These are phyloP conservation scores for Diutina neorugosa DNA, from an alignment of 1,139 yeast species.

Conservation along the genomic window DNA sequence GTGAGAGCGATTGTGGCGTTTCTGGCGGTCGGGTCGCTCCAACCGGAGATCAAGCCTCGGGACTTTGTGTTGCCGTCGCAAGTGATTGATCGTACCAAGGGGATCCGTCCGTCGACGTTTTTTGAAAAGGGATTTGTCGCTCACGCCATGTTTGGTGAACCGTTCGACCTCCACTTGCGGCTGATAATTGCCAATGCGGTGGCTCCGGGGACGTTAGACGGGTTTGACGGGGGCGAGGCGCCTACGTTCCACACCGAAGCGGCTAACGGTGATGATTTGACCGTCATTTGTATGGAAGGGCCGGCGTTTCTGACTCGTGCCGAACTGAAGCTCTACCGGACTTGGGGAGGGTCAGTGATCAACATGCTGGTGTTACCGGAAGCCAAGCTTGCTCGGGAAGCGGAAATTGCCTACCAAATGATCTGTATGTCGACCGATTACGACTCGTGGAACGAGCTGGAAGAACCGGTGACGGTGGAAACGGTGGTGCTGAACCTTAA, in stretches of 20 bases:
- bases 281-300: constrained; percentile 96
- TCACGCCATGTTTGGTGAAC: constrained; percentile 96
- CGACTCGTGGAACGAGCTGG: constrained; percentile 95
- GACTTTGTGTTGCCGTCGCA: constrained; percentile 94
- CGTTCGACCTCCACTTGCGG: constrained; percentile 71
- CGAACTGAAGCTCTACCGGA: constrained; percentile 79
- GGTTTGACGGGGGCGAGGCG: constrained; percentile 21
- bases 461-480: constrained; percentile 94
- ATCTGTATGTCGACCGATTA: constrained; percentile 98
- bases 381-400: constrained; percentile 92
- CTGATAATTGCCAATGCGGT: constrained; percentile 49
- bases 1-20: constrained; percentile 85
- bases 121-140: constrained; percentile 92
- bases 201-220: constrained; percentile 42
- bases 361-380: constrained; percentile 97
- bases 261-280: constrained; percentile 52
- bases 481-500: constrained; percentile 84
- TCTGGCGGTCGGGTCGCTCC: constrained; percentile 93
- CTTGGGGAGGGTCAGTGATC: constrained; percentile 90
- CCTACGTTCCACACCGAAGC: constrained; percentile 46
- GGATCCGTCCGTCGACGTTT: constrained; percentile 81
- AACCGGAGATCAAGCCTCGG: constrained; percentile 78
- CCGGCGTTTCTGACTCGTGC: constrained; percentile 97
- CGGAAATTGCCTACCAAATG: constrained; percentile 95
- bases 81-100: constrained; percentile 93